Base-by-base conservation (phyloP, 345 rosid species). In the Erodium maritimum region DNA sequence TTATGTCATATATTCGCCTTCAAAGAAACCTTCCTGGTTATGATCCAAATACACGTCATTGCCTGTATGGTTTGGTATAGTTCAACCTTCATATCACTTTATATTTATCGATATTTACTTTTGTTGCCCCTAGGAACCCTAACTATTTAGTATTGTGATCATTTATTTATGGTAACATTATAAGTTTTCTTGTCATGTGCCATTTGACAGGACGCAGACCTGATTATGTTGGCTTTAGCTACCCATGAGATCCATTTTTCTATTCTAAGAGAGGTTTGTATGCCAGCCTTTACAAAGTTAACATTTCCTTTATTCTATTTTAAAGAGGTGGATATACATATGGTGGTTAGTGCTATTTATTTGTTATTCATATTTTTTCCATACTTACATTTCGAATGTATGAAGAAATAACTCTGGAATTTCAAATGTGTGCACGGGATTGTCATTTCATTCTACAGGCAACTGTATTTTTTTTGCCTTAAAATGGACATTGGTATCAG, bases 191-290 rank as follows among this genome's bases (percentile, higher is more conserved):
- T 37, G 13, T 37, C 46, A 5, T 37, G 14, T 37, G 33, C 46
- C 6, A 37, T 5, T 37, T 37, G 11, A 37, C 78, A 93, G 99
- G 99, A 93, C 65, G 99, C 99, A 0, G 99, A 93, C 82, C 69
- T 93, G 66, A 93, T 93, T 58, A 89, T 93, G 99, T 80, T 93
- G 76, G 94, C 84, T 58, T 73, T 93, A 83, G 99, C 99, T 56
- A 82, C 99, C 34, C 99, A 93, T 66, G 97, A 93, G 68, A 66
- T 85, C 67, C 95, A 93, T 70, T 80, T 89, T 71, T 93, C 99
- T 22, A 87, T 93, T 71, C 97, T 93, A 65, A 80, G 99, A 61
- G 97, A 93, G 99, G 99, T 93, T 54, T 58, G 78, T 56, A 37
- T 42, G 29, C 20, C 50, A 16, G 4, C 55, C 23, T 54, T 23